phyloP scores from a whole-genome alignment of 2,329 filamentous ascomycete species.

The Neofusicoccum sp. region DNA sequence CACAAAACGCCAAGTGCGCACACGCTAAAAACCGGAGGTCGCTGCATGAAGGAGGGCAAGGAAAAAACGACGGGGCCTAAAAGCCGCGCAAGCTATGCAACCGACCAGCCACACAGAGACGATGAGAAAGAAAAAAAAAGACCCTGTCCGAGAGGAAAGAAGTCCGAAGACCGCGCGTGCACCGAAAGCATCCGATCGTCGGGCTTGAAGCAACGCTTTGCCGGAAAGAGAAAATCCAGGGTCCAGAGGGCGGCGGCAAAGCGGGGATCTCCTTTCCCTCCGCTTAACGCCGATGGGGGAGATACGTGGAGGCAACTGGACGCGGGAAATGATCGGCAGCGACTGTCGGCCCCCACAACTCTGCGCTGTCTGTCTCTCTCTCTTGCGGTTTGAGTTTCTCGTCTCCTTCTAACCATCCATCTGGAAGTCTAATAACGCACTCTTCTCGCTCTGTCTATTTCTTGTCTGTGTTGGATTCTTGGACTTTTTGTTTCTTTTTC shows the following conservation, averaged over 20 bases:
- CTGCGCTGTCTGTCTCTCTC: neutral
- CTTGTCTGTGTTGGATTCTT: neutral
- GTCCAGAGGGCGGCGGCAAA: neutral
- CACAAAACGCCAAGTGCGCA: constrained; percentile 2
- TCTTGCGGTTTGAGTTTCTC: neutral
- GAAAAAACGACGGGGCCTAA: neutral
- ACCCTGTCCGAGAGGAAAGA: neutral
- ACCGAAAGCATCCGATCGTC: neutral
- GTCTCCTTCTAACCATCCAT: neutral
- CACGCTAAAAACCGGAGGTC: neutral
- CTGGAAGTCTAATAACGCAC: neutral
- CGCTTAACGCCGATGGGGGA: constrained; percentile 3
- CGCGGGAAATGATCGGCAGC: neutral
- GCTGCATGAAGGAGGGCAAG: neutral
- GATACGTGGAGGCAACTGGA: constrained; percentile 6
- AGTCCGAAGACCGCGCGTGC: neutral
- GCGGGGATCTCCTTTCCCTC: neutral
- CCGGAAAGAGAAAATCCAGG: constrained; percentile 1
- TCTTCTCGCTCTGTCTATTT: neutral
- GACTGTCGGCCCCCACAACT: neutral
- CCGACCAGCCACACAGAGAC: neutral
- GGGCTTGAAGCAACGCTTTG: neutral
- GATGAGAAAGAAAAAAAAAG: neutral
- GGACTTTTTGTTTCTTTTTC: neutral
- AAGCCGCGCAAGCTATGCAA: neutral